Conservation (phyloP, 2,329 filamentous ascomycete genomes). For the Grosmannia huntii region DNA sequence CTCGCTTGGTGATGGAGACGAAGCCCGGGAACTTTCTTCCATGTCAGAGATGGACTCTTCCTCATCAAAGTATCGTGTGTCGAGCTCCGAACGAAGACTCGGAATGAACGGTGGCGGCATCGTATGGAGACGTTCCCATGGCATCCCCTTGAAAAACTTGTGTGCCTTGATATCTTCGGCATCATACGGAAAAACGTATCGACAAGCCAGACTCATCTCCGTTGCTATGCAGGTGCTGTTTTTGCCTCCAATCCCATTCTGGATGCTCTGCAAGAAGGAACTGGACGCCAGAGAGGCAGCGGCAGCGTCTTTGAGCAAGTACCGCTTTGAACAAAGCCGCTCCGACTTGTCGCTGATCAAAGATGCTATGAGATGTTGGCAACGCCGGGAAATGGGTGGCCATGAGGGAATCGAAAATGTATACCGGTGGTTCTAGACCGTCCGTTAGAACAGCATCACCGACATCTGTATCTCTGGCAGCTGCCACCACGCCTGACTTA, state of each 20-base stretch:
- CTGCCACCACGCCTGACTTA: constrained; percentile 24
- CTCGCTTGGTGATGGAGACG: constrained; percentile 16
- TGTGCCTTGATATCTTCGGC: constrained; percentile 84
- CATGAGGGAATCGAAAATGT: constrained; percentile 59
- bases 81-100: constrained; percentile 50
- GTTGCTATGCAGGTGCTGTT: background rate
- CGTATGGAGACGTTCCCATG: constrained; percentile 64
- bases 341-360: constrained; percentile 62
- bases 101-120: constrained; percentile 70
- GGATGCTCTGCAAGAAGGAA: background rate
- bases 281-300: constrained; percentile 4
- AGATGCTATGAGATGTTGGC: constrained; percentile 62
- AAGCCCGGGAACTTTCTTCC: constrained; percentile 6
- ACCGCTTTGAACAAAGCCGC: constrained; percentile 65
- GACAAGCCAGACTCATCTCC: constrained; percentile 22
- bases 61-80: constrained; percentile 85
- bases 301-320: constrained; percentile 50
- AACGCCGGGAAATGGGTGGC: constrained; percentile 53
- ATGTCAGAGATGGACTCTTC: constrained; percentile 55
- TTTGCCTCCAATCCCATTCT: too few relatives aligned
- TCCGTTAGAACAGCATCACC: background rate
- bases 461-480: too few relatives aligned
- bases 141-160: constrained; percentile 68
- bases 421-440: constrained; percentile 45
- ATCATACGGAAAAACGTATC: constrained; percentile 71